These are phyloP conservation scores for Urostyla sp. DNA, from an alignment of 73 alveolate species.

Conservation along the genomic window DNA sequence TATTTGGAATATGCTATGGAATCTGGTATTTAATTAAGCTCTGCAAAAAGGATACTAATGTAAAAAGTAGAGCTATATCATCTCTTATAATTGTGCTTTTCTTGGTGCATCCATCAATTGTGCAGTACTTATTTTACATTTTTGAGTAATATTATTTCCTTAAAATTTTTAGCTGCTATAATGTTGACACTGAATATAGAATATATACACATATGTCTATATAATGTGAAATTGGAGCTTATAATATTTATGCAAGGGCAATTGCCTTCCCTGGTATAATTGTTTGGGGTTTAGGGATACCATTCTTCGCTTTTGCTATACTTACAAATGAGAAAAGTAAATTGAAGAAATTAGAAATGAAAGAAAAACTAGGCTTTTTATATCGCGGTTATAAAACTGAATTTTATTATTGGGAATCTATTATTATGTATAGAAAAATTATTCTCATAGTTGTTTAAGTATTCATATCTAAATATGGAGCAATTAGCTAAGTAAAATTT, in stretches of 20 bases:
- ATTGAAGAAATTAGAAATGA: slow-evolving; percentile 17
- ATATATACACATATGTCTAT: slow-evolving; percentile 28
- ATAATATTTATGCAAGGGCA: neutral
- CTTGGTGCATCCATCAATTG: slow-evolving; percentile 73
- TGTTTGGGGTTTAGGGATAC: slow-evolving; percentile 70
- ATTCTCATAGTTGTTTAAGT: slow-evolving; percentile 55
- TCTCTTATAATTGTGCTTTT: slow-evolving; percentile 67
- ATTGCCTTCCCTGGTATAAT: slow-evolving; percentile 55
- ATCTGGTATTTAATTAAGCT: neutral
- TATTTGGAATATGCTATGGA: neutral
- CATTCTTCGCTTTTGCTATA: slow-evolving; percentile 17
- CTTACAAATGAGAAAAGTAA: slow-evolving; percentile 17
- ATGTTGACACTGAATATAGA: slow-evolving; percentile 40
- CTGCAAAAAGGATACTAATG: neutral
- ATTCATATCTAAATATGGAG: slow-evolving; percentile 37
- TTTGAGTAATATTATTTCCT: slow-evolving; percentile 44
- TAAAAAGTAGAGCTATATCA: slow-evolving; percentile 52
- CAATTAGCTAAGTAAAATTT: slow-evolving; percentile 57
- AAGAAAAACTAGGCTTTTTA: slow-evolving; percentile 74
- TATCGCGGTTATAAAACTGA: slow-evolving; percentile 70
- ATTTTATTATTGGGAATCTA: slow-evolving; percentile 74
- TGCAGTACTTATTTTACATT: slow-evolving; percentile 48
- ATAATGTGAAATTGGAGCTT: slow-evolving; percentile 37
- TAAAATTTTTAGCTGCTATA: slow-evolving; percentile 44
- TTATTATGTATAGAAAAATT: slow-evolving; percentile 60